Conservation (phyloP, 1,284 basidiomycete species). For the Dichomitus squalens region DNA sequence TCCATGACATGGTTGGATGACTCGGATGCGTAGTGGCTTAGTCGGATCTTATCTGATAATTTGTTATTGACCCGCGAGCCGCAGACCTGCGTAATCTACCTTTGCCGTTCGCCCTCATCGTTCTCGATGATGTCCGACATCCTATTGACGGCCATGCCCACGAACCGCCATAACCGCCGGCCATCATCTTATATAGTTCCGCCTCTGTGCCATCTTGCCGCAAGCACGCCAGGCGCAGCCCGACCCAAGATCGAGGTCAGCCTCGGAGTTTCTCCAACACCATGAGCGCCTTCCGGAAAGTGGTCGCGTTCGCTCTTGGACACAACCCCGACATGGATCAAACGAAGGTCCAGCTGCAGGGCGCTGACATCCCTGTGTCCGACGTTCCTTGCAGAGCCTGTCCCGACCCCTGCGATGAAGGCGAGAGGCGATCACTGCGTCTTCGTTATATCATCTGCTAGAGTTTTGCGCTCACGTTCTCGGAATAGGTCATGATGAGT, state of each 20-base stretch:
- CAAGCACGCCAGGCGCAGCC: neutral
- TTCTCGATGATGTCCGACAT: neutral
- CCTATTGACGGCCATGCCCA: neutral
- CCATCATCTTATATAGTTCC: neutral
- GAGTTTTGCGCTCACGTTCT: neutral
- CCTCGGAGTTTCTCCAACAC: neutral
- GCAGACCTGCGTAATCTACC: neutral
- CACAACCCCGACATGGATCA: constrained; percentile 31
- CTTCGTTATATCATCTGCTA: neutral
- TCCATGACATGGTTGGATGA: too few species aligned
- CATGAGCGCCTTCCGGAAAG: constrained; percentile 35
- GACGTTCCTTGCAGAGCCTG: constrained; percentile 74
- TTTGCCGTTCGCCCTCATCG: neutral
- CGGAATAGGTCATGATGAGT: constrained; percentile 66
- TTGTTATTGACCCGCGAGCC: neutral
- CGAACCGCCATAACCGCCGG: neutral
- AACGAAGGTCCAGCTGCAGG: constrained; percentile 35
- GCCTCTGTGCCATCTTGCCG: neutral
- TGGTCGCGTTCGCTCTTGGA: constrained; percentile 34
- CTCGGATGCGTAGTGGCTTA: neutral
- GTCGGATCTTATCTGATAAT: constrained; percentile 19
- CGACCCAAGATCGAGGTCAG: neutral
- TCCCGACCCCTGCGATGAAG: constrained; percentile 77
- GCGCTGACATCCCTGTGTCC: constrained; percentile 67
- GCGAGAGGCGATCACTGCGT: too few species aligned